Conservation (phyloP, 805 yeast species). For the Candida maltosa region DNA sequence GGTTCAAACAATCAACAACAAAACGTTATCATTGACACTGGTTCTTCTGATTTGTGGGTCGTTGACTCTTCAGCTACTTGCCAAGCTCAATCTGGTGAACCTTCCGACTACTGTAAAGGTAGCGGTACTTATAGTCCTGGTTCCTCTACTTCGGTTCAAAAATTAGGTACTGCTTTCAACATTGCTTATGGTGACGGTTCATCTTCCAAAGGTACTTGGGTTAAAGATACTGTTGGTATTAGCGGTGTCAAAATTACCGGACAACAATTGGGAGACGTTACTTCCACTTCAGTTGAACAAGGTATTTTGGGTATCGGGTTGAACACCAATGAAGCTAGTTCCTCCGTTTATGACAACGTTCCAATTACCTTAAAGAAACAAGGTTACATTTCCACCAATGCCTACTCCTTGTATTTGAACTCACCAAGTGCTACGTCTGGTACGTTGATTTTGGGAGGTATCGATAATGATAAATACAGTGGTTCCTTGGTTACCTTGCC, state of each 20-base stretch:
- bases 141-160: conserved; percentile 4
- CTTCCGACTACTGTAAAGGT: conserved; percentile 1
- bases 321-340: conserved; percentile 9
- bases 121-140: conserved; percentile 3
- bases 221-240: conserved; percentile 12
- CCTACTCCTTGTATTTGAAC: conserved; percentile 37
- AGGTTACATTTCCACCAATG: conserved; percentile 31
- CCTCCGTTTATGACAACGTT: conserved; percentile 23
- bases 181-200: conserved; percentile 11
- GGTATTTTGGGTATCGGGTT: conserved; percentile 20
- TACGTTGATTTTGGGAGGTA: conserved; percentile 29
- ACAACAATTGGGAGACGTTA: conserved; percentile 19
- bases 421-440: conserved; percentile 18
- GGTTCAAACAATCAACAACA: conserved; percentile 26
- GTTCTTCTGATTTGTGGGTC: conserved; percentile 42
- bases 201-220: conserved; percentile 13
- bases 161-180: conserved; percentile 6
- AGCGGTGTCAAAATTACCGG: conserved; percentile 10
- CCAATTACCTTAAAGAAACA: conserved; percentile 29
- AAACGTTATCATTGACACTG: conserved; percentile 37
- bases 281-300: conserved; percentile 3
- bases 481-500: conserved; percentile 22
- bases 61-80: conserved; percentile 12
- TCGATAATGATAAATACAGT: conserved; percentile 24
- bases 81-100: neutral